These are phyloP conservation scores for Liriodendron chinense DNA, from an alignment of 164 flowering plant genomes.

Conservation along the genomic window DNA sequence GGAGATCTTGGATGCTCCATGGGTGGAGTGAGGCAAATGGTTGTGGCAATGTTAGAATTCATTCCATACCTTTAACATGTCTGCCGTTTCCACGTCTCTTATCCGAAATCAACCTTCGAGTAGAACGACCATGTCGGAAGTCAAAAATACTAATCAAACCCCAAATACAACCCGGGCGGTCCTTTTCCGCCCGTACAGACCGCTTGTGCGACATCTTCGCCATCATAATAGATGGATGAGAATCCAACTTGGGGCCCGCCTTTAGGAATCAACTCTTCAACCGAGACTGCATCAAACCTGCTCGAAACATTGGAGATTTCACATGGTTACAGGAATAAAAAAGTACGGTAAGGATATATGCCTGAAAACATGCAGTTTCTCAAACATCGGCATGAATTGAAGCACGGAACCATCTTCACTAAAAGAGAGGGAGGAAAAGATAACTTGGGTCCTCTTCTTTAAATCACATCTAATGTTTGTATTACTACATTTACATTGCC, in stretches of 20 bases:
- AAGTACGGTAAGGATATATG: no score
- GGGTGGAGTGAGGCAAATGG: not conserved
- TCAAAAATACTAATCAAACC: constrained; percentile 70
- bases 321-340: no score
- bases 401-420: no score
- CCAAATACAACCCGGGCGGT: constrained; percentile 71
- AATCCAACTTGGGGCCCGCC: not conserved
- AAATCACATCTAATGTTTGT: not conserved
- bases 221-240: constrained; percentile 33
- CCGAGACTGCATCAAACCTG: not conserved
- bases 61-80: constrained; percentile 43
- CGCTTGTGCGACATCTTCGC: constrained; percentile 52
- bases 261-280: not conserved
- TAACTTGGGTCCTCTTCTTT: no score
- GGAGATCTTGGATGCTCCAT: not conserved
- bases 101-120: constrained; percentile 56
- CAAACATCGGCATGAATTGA: no score
- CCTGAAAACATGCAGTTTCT: no score
- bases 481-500: not conserved
- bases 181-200: constrained; percentile 33
- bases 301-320: not conserved
- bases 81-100: constrained; percentile 36
- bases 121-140: constrained; percentile 57
- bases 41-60: not conserved
- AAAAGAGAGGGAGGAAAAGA: no score